Percentiles rank a stretch among this genome's conserved stretches.
phyloP scores from a whole-genome alignment of 2,329 filamentous ascomycete species.

The Colletotrichum sublineola region DNA sequence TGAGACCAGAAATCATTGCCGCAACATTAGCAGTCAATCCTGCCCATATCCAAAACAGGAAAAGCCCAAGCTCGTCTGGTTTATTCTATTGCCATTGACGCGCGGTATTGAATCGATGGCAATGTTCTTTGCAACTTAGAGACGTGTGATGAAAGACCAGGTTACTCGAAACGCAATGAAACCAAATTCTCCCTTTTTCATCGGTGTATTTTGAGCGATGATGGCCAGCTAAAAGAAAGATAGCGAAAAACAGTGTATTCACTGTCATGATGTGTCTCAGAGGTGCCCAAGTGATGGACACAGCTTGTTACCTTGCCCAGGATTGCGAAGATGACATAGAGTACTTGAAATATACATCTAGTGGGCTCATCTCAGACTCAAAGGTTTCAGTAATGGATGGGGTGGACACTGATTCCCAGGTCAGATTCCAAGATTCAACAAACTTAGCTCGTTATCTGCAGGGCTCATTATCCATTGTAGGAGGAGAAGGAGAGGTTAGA shows the following conservation, averaged over 20 bases:
- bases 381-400: background rate
- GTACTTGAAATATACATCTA: background rate
- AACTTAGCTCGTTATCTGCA: too few relatives aligned
- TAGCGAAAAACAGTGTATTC: background rate
- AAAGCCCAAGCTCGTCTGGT: background rate
- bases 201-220: too few relatives aligned
- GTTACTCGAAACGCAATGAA: background rate
- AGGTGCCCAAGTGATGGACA: too few relatives aligned
- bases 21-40: rapidly evolving
- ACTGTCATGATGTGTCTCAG: rapidly evolving
- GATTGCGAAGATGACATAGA: background rate
- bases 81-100: background rate
- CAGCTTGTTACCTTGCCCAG: too few relatives aligned
- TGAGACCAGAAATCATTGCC: background rate
- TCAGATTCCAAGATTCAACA: background rate
- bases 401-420: background rate
- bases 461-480: too few relatives aligned
- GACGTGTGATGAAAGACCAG: too few relatives aligned
- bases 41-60: too few relatives aligned
- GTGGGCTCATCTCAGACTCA: background rate
- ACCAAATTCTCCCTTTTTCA: too few relatives aligned
- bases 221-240: too few relatives aligned
- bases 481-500: too few relatives aligned
- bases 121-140: background rate
- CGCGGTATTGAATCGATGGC: background rate